phyloP scores from a whole-genome alignment of 345 rosid genomes.

The Laguncularia racemosa region DNA sequence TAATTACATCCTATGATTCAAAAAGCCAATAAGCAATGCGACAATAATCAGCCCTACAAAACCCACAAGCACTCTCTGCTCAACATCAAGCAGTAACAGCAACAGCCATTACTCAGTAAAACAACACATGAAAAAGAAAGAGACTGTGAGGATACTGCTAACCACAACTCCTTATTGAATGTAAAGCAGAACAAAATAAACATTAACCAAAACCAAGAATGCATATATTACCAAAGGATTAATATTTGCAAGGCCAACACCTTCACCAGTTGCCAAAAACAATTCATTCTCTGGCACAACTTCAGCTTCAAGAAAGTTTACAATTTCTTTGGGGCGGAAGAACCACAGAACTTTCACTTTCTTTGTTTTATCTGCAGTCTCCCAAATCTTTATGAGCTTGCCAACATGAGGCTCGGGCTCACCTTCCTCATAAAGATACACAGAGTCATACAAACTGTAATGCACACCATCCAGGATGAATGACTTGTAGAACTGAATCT shows the following conservation, averaged over 20 bases:
- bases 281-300: conserved; percentile 46
- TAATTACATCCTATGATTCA: too few relatives aligned
- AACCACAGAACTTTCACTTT: conserved; percentile 76
- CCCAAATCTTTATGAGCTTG: conserved; percentile 71
- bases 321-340: conserved; percentile 60
- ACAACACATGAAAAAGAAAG: too few relatives aligned
- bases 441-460: conserved; percentile 62
- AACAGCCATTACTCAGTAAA: too few relatives aligned
- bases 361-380: conserved; percentile 34
- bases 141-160: too few relatives aligned
- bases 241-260: conserved; percentile 55
- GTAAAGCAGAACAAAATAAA: not conserved
- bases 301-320: conserved; percentile 29
- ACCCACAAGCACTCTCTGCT: too few relatives aligned
- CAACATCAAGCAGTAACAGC: too few relatives aligned
- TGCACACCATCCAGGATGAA: conserved; percentile 57
- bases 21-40: too few relatives aligned
- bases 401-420: conserved; percentile 64
- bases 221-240: conserved; percentile 65
- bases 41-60: too few relatives aligned
- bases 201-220: not conserved
- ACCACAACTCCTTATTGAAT: too few relatives aligned
- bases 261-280: conserved; percentile 82
- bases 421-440: conserved; percentile 32
- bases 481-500: conserved; percentile 64